A percentile compares a stretch with the other conserved stretches of the same genome.
Conservation (phyloP, 352 stramenopile genomes). For the Phytophthora crassamura region DNA sequence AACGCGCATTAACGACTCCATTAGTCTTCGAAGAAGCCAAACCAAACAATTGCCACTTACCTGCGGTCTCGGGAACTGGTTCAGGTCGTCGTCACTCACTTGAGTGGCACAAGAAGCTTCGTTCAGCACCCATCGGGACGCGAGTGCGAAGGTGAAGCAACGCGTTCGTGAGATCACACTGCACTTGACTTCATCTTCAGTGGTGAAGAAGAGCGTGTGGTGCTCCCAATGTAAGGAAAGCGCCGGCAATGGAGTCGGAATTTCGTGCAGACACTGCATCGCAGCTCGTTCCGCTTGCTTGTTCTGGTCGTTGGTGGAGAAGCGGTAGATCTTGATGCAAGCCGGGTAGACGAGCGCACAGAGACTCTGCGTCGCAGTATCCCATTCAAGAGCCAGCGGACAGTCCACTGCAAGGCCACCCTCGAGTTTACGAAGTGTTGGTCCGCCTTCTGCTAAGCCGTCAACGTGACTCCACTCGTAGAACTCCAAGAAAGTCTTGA, state of each 20-base stretch:
- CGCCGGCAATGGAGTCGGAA: constrained; percentile 46
- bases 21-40: constrained; percentile 1
- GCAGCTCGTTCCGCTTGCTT: constrained; percentile 20
- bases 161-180: constrained; percentile 66
- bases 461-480: constrained; percentile 62
- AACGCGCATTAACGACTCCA: neutral
- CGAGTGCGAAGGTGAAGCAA: constrained; percentile 71
- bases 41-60: constrained; percentile 12
- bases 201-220: constrained; percentile 73
- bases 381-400: constrained; percentile 70
- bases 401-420: constrained; percentile 50
- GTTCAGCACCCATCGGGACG: constrained; percentile 43
- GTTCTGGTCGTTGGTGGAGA: constrained; percentile 18
- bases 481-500: constrained; percentile 73
- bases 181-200: constrained; percentile 67
- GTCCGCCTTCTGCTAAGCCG: constrained; percentile 16
- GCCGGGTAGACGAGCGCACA: constrained; percentile 66
- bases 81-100: constrained; percentile 38
- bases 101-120: constrained; percentile 39
- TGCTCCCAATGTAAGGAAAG: constrained; percentile 69
- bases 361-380: constrained; percentile 49
- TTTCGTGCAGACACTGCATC: constrained; percentile 62
- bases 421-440: constrained; percentile 24
- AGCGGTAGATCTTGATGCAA: constrained; percentile 58
- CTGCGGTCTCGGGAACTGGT: constrained; percentile 59